phyloP scores from a whole-genome alignment of 768 basidiomycete species.

The Plicaturopsis crispa region DNA sequence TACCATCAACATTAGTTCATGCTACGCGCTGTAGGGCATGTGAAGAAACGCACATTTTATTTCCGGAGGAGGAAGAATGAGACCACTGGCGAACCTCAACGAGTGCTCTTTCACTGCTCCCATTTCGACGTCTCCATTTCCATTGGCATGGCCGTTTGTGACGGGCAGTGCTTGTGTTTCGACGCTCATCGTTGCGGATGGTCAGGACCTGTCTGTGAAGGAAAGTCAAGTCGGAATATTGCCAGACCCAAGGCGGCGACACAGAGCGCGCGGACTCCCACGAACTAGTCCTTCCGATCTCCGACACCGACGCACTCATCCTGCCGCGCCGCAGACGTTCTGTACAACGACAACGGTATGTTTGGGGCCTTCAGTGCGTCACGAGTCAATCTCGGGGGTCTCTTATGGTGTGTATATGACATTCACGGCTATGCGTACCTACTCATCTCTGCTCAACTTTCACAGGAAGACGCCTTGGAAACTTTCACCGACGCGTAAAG shows the following conservation, averaged over 20 bases:
- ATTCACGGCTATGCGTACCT: background rate
- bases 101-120: constrained; percentile 26
- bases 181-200: constrained; percentile 32
- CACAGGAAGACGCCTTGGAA: constrained; percentile 93
- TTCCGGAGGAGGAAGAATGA: constrained; percentile 94
- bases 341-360: no score
- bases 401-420: constrained; percentile 63
- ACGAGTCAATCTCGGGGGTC: constrained; percentile 59
- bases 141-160: constrained; percentile 35
- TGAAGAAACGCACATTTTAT: constrained; percentile 88
- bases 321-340: no score
- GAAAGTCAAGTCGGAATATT: no score
- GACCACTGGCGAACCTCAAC: constrained; percentile 64
- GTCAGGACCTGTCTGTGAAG: no score
- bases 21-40: background rate
- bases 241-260: no score
- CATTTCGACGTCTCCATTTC: constrained; percentile 34
- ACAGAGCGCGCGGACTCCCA: no score
- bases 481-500: constrained; percentile 85
- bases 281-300: no score
- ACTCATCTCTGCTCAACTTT: background rate
- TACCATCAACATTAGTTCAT: no score
- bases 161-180: constrained; percentile 28
- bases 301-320: no score
- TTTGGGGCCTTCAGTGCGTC: constrained; percentile 81